Conservation (phyloP, 768 basidiomycete genomes). For the Psilocybe azurescens region DNA sequence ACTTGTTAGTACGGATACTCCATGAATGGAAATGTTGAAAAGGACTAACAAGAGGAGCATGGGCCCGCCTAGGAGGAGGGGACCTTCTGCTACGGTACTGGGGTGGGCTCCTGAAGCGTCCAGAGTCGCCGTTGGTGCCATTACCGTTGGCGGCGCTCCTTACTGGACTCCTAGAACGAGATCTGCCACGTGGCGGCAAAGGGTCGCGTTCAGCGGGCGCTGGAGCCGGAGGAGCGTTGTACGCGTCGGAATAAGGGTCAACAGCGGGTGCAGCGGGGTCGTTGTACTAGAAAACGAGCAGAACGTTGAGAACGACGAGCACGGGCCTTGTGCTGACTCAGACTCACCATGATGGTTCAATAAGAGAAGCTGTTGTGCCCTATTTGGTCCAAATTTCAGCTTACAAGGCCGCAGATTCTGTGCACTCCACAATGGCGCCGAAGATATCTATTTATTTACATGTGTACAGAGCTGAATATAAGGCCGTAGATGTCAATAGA, state of each 20-base stretch:
- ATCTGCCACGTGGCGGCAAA: slow-evolving; percentile 65
- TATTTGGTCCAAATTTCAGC: slow-evolving; percentile 40
- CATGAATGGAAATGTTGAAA: slow-evolving; percentile 19
- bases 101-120: slow-evolving; percentile 52
- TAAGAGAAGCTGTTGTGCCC: slow-evolving; percentile 47
- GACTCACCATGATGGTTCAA: slow-evolving; percentile 77
- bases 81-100: slow-evolving; percentile 55
- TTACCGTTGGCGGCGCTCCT: slow-evolving; percentile 45
- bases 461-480: too few species aligned
- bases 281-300: slow-evolving; percentile 57
- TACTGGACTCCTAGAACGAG: slow-evolving; percentile 75
- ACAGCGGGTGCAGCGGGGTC: slow-evolving; percentile 61
- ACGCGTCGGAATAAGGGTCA: slow-evolving; percentile 86
- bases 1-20: slow-evolving; percentile 36
- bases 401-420: slow-evolving; percentile 7
- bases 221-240: slow-evolving; percentile 65
- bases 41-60: slow-evolving; percentile 74
- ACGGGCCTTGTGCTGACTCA: slow-evolving; percentile 8
- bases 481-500: neutral
- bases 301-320: slow-evolving; percentile 20
- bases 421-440: neutral
- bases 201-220: slow-evolving; percentile 61
- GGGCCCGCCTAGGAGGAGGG: slow-evolving; percentile 65
- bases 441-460: neutral
- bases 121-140: slow-evolving; percentile 52